phyloP scores from a whole-genome alignment of 305 asterid genomes.

The Vinca major region DNA sequence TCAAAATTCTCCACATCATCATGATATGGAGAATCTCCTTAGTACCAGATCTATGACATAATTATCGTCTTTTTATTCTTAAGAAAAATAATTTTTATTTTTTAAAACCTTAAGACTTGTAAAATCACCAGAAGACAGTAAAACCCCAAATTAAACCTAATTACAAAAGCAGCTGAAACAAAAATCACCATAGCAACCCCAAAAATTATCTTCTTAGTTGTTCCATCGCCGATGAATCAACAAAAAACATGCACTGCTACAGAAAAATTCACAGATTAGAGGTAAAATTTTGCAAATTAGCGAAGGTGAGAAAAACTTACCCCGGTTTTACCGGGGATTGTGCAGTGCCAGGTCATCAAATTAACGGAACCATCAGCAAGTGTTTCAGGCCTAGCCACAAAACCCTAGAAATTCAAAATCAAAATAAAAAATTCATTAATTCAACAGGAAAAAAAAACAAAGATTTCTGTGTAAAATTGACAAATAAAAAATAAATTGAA shows the following conservation, averaged over 20 bases:
- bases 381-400: slow-evolving; percentile 86
- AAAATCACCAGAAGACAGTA: no score
- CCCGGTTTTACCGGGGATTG: slow-evolving; percentile 85
- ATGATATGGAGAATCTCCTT: no score
- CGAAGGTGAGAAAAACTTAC: slow-evolving; percentile 35
- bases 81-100: no score
- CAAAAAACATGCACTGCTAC: no score
- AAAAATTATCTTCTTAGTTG: not conserved
- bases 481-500: not conserved
- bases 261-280: not conserved
- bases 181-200: not conserved
- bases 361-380: slow-evolving; percentile 71
- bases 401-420: slow-evolving; percentile 40
- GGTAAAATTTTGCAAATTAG: not conserved
- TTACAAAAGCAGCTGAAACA: not conserved
- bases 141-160: no score
- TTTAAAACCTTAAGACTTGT: no score
- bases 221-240: not conserved
- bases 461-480: not conserved
- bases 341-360: slow-evolving; percentile 89
- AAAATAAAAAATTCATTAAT: not conserved
- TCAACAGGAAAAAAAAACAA: not conserved
- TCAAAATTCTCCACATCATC: no score
- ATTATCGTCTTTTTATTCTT: not conserved
- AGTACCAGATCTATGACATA: no score